These are phyloP conservation scores for Apiospora arundinis DNA, from an alignment of 2,329 filamentous ascomycete genomes.

Conservation along the genomic window DNA sequence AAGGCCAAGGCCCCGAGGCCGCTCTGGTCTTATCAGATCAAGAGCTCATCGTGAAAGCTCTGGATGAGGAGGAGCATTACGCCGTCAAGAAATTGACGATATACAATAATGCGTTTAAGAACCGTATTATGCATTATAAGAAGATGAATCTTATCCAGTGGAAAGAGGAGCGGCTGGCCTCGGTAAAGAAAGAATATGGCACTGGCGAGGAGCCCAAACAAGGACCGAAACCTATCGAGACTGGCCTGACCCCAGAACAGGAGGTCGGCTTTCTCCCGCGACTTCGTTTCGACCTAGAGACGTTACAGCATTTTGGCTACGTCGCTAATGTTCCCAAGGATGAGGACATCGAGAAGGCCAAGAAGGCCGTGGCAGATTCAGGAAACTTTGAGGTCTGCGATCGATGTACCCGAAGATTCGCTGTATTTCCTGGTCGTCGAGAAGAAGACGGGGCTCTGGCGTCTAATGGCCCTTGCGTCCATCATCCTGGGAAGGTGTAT, in stretches of 20 bases:
- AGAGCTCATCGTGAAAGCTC: constrained; percentile 69
- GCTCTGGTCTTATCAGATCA: constrained; percentile 67
- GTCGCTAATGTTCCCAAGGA: constrained; percentile 71
- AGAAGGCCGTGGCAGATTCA: constrained; percentile 67
- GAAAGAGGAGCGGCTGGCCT: constrained; percentile 62
- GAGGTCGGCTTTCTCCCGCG: constrained; percentile 70
- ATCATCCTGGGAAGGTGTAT: constrained; percentile 79
- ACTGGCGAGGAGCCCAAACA: constrained; percentile 43
- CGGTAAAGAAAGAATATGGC: constrained; percentile 40
- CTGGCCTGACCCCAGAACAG: constrained; percentile 70
- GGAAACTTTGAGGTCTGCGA: constrained; percentile 89
- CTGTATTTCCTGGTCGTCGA: constrained; percentile 87
- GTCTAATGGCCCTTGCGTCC: constrained; percentile 77
- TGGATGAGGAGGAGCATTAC: constrained; percentile 80
- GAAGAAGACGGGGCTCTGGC: constrained; percentile 77
- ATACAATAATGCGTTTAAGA: constrained; percentile 85
- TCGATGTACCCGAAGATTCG: constrained; percentile 84
- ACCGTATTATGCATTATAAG: constrained; percentile 76
- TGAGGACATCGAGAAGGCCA: constrained; percentile 70
- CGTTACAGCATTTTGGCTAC: constrained; percentile 76
- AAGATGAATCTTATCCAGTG: constrained; percentile 77
- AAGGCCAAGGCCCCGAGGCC: constrained; percentile 53
- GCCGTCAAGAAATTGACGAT: constrained; percentile 72
- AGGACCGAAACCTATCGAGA: constrained; percentile 63
- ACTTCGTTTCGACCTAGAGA: constrained; percentile 68